A percentile compares a stretch with the other conserved stretches of the same genome.
phyloP scores from a whole-genome alignment of 768 basidiomycete genomes.

The Termitomyces titanicus region DNA sequence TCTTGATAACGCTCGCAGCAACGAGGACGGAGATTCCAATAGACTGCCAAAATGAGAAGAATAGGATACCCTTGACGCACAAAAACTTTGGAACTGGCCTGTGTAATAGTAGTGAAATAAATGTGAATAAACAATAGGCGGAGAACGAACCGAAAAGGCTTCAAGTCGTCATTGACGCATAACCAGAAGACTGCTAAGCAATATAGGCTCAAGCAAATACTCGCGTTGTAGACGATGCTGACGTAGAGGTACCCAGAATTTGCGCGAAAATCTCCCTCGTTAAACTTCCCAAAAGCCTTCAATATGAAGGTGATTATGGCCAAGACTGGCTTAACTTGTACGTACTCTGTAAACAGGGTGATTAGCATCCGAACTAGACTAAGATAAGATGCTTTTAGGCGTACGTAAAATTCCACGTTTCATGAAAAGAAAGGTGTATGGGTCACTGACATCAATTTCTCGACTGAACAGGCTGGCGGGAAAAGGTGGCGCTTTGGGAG shows the following conservation, averaged over 20 bases:
- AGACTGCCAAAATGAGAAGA: constrained; percentile 99
- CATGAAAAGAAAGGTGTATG: constrained; percentile 88
- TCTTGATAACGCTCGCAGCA: constrained; percentile 69
- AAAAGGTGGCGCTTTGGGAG: constrained; percentile 83
- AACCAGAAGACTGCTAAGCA: constrained; percentile 98
- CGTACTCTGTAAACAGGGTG: constrained; percentile 70
- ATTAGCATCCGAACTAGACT: constrained; percentile 42
- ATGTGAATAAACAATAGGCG: background rate
- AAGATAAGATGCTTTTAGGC: constrained; percentile 8
- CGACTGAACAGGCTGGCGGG: constrained; percentile 79
- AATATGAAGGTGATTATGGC: constrained; percentile 81
- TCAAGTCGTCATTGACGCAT: constrained; percentile 83
- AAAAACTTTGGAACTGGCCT: constrained; percentile 96
- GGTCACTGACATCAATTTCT: constrained; percentile 93
- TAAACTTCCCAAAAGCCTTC: constrained; percentile 83
- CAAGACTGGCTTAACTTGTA: constrained; percentile 91
- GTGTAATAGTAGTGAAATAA: constrained; percentile 4
- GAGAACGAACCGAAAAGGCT: constrained; percentile 72
- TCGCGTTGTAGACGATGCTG: constrained; percentile 79
- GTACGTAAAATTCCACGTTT: constrained; percentile 94
- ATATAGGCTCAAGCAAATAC: constrained; percentile 78
- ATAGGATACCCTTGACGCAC: constrained; percentile 96
- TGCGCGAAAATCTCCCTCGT: constrained; percentile 83
- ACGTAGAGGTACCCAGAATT: constrained; percentile 91
- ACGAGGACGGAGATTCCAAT: constrained; percentile 86